Evolutionary conservation across 371 early-diverging fungal genomes (phyloP).

Genomic region (Mortierella sp.): DNA sequence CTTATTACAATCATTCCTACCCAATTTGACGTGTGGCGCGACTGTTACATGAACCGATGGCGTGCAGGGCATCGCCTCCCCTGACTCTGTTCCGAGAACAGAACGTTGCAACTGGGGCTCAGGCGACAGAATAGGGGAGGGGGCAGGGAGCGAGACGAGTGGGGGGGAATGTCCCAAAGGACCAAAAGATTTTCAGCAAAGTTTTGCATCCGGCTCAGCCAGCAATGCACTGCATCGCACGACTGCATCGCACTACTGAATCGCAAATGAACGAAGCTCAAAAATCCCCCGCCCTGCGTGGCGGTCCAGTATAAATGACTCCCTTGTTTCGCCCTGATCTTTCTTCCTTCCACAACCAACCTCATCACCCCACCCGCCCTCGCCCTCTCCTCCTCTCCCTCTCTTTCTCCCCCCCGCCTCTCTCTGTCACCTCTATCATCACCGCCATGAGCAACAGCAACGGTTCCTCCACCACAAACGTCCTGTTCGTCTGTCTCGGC

Average conservation of each 20-base stretch:
- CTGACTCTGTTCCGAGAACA: too few species aligned
- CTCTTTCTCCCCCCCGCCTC: not conserved
- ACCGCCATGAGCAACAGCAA: not conserved
- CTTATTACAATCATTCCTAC: too few species aligned
- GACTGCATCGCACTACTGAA: not conserved
- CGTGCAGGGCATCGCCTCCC: too few species aligned
- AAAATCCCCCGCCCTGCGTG: too few species aligned
- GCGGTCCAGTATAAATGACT: too few species aligned
- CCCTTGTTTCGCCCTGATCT: too few species aligned
- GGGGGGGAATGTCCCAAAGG: slow-evolving; percentile 9
- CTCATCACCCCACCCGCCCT: not conserved
- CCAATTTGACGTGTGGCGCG: too few species aligned
- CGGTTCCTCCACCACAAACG: slow-evolving; percentile 42
- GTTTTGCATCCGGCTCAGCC: not conserved
- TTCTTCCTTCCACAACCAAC: not conserved
- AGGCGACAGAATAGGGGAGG: too few species aligned
- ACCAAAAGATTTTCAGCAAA: slow-evolving; percentile 15
- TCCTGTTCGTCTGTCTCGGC: slow-evolving; percentile 86
- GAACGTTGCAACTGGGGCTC: too few species aligned
- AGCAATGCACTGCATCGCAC: slow-evolving; percentile 25
- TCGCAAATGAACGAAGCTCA: not conserved
- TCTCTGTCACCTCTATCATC: not conserved
- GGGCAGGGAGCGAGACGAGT: not conserved
- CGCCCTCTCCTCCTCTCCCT: not conserved
- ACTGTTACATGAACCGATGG: too few species aligned